These are phyloP conservation scores for Moelleriella libera DNA, from an alignment of 2,329 filamentous ascomycete genomes.

Conservation along the genomic window DNA sequence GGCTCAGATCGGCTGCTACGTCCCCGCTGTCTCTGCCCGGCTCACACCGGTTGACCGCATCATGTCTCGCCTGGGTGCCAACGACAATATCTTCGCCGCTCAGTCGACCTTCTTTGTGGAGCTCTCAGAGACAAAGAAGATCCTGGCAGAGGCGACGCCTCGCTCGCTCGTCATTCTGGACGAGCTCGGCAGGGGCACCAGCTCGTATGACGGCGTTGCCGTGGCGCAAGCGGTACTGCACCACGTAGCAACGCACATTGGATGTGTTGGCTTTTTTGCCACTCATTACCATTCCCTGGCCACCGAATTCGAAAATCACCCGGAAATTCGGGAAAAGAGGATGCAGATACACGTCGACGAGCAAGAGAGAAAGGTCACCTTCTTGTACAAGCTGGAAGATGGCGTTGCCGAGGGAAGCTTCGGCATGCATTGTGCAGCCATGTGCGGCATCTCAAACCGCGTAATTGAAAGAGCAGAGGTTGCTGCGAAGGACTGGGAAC, in stretches of 20 bases:
- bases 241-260: constrained; percentile 84
- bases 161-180: constrained; percentile 93
- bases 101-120: constrained; percentile 99
- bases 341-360: constrained; percentile 96
- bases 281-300: constrained; percentile 95
- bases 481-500: constrained; percentile 86
- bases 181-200: constrained; percentile 87
- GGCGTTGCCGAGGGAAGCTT: constrained; percentile 94
- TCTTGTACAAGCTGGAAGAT: constrained; percentile 85
- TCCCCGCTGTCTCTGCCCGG: constrained; percentile 68
- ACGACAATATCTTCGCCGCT: constrained; percentile 97
- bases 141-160: constrained; percentile 82
- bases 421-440: constrained; percentile 96
- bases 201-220: constrained; percentile 89
- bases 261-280: constrained; percentile 90
- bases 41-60: constrained; percentile 91
- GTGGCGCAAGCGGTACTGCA: constrained; percentile 97
- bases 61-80: constrained; percentile 94
- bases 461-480: constrained; percentile 80
- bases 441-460: constrained; percentile 81
- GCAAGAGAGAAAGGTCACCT: constrained; percentile 72
- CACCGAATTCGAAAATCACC: constrained; percentile 77
- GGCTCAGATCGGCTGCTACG: constrained; percentile 88
- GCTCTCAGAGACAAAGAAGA: constrained; percentile 95
- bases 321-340: constrained; percentile 70